Percentiles rank a stretch among this genome's conserved stretches.
Conservation (phyloP, 192 early-diverging fungal genomes). For the Diversispora eburnea region DNA sequence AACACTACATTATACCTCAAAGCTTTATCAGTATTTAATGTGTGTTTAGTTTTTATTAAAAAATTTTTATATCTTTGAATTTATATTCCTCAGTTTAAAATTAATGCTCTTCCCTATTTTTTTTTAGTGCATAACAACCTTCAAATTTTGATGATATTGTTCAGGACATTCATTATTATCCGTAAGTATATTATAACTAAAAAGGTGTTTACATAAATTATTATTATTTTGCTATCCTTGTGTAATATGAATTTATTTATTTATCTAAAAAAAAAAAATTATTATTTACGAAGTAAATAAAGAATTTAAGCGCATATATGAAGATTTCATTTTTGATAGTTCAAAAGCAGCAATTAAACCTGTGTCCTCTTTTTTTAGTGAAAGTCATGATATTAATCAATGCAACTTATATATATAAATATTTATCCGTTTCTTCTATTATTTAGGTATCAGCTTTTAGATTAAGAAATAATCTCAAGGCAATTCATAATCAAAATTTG, state of each 20-base stretch:
- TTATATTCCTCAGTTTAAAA: constrained; percentile 1
- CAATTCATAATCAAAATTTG: constrained; percentile 38
- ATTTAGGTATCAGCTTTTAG: constrained; percentile 46
- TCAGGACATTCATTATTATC: constrained; percentile 59
- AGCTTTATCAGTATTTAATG: constrained; percentile 73
- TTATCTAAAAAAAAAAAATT: not conserved
- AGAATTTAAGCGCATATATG: constrained; percentile 68
- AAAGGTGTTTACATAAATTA: constrained; percentile 37
- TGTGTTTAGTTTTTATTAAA: constrained; percentile 29
- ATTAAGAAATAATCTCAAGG: constrained; percentile 40
- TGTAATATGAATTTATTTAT: not conserved
- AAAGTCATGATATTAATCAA: constrained; percentile 39
- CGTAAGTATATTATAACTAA: constrained; percentile 51
- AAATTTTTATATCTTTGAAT: not conserved
- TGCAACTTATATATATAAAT: not conserved
- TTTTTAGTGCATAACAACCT: constrained; percentile 37
- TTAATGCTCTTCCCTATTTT: not conserved
- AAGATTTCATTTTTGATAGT: constrained; percentile 71
- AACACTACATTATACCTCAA: constrained; percentile 74
- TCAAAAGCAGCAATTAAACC: constrained; percentile 62
- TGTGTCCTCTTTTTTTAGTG: constrained; percentile 62
- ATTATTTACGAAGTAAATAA: constrained; percentile 54
- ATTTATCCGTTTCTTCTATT: not conserved
- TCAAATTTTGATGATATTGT: constrained; percentile 82
- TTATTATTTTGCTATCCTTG: not conserved